phyloP scores from a whole-genome alignment of 1,284 basidiomycete species.

The Phenoliferia sp. region DNA sequence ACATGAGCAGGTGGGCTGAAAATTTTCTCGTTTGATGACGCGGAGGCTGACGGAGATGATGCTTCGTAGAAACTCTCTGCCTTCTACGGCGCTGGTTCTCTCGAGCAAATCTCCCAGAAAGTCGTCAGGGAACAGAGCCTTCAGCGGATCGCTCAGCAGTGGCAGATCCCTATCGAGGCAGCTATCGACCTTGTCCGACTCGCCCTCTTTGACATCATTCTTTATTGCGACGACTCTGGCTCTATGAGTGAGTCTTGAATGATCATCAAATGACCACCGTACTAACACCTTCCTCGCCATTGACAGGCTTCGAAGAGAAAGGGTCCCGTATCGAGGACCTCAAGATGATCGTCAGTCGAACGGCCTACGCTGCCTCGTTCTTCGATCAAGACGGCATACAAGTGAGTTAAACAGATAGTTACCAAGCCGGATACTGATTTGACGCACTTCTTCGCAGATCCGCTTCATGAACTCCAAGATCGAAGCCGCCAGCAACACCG shows the following conservation, averaged over 20 bases:
- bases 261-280: background rate
- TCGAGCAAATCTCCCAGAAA: constrained; percentile 45
- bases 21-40: background rate
- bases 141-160: constrained; percentile 44
- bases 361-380: constrained; percentile 44
- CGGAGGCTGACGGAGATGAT: background rate
- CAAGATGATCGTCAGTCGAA: constrained; percentile 34
- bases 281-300: constrained; percentile 1
- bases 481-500: constrained; percentile 45
- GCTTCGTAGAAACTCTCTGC: constrained; percentile 24
- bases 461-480: constrained; percentile 44
- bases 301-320: constrained; percentile 34
- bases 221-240: constrained; percentile 19
- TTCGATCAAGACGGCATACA: constrained; percentile 41
- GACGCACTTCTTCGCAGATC: background rate
- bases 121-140: constrained; percentile 45
- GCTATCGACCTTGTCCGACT: constrained; percentile 47
- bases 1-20: constrained; percentile 42
- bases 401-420: constrained; percentile 24
- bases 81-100: constrained; percentile 47
- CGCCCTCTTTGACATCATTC: constrained; percentile 33
- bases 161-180: constrained; percentile 40
- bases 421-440: background rate
- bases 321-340: constrained; percentile 36
- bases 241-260: constrained; percentile 15